phyloP scores from a whole-genome alignment of 2,329 filamentous ascomycete species.

The Colletotrichum orbiculare region DNA sequence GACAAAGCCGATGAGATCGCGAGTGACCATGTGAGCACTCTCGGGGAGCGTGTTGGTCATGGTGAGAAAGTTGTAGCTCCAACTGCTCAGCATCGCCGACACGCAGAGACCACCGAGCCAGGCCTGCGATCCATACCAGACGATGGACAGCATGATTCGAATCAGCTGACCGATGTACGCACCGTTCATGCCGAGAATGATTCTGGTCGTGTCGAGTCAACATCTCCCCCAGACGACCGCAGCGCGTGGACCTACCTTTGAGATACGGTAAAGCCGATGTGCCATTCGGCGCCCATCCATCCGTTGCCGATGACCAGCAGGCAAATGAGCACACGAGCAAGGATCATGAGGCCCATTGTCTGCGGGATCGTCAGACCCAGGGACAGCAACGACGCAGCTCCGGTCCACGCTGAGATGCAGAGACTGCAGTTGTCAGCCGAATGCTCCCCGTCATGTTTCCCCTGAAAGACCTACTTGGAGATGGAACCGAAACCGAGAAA shows the following conservation, averaged over 20 bases:
- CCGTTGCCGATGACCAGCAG: constrained; percentile 40
- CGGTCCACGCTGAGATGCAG: constrained; percentile 38
- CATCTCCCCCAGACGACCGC: too few relatives aligned
- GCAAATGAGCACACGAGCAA: constrained; percentile 36
- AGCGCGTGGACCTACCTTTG: constrained; percentile 47
- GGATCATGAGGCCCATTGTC: constrained; percentile 38
- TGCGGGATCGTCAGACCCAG: constrained; percentile 38
- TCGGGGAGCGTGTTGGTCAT: constrained; percentile 58
- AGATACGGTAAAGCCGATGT: constrained; percentile 51
- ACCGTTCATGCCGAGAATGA: constrained; percentile 50
- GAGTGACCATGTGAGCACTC: constrained; percentile 50
- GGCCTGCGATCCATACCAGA: constrained; percentile 53
- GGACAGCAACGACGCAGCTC: constrained; percentile 33
- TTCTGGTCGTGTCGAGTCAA: background rate
- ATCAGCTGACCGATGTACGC: constrained; percentile 52
- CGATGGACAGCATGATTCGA: constrained; percentile 52
- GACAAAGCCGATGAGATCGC: constrained; percentile 60
- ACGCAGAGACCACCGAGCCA: constrained; percentile 40
- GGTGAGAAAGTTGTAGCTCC: constrained; percentile 56
- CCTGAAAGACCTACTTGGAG: constrained; percentile 30
- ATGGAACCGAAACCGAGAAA: constrained; percentile 39
- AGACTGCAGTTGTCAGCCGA: constrained; percentile 10
- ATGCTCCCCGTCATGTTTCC: too few relatives aligned
- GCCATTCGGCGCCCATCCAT: constrained; percentile 41
- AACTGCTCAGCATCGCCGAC: constrained; percentile 54